phyloP scores from a whole-genome alignment of 2,329 filamentous ascomycete species.

The Ascochyta pisi region DNA sequence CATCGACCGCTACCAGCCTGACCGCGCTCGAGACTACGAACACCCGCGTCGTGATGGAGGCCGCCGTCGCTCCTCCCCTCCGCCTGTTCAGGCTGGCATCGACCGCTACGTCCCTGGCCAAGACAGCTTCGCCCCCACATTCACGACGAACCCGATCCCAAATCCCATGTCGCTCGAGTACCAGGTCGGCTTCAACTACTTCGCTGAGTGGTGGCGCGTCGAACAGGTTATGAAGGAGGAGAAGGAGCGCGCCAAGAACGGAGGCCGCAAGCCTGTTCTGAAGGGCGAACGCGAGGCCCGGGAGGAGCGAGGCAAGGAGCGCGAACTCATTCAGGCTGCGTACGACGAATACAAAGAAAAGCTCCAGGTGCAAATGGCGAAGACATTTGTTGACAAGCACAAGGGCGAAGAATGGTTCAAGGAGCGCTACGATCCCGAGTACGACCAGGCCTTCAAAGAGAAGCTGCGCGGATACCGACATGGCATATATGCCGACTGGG shows the following conservation, averaged over 20 bases:
- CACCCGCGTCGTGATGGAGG: slow-evolving; percentile 65
- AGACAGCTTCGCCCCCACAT: slow-evolving; percentile 59
- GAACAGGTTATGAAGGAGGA: slow-evolving; percentile 85
- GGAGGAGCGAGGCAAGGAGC: slow-evolving; percentile 80
- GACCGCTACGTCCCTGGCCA: slow-evolving; percentile 86
- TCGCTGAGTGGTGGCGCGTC: slow-evolving; percentile 84
- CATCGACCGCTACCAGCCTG: slow-evolving; percentile 80
- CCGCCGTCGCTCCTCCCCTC: slow-evolving; percentile 67
- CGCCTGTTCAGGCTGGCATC: slow-evolving; percentile 70
- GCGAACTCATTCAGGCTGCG: slow-evolving; percentile 75
- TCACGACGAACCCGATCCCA: slow-evolving; percentile 69
- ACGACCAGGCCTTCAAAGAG: slow-evolving; percentile 74
- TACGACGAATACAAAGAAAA: slow-evolving; percentile 72
- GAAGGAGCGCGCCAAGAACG: slow-evolving; percentile 73
- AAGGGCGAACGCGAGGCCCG: slow-evolving; percentile 70
- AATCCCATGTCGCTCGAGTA: slow-evolving; percentile 77
- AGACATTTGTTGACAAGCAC: slow-evolving; percentile 87
- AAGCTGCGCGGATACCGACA: slow-evolving; percentile 82
- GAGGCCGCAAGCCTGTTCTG: slow-evolving; percentile 69
- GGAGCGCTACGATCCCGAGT: slow-evolving; percentile 87
- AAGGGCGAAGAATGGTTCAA: slow-evolving; percentile 98
- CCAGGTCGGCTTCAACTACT: slow-evolving; percentile 85
- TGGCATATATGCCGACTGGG: slow-evolving; percentile 83
- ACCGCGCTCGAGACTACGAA: slow-evolving; percentile 73
- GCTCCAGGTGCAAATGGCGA: slow-evolving; percentile 76